Conservation (phyloP, 495 filamentous ascomycete species). For the Hypoxylon subgilvum region DNA sequence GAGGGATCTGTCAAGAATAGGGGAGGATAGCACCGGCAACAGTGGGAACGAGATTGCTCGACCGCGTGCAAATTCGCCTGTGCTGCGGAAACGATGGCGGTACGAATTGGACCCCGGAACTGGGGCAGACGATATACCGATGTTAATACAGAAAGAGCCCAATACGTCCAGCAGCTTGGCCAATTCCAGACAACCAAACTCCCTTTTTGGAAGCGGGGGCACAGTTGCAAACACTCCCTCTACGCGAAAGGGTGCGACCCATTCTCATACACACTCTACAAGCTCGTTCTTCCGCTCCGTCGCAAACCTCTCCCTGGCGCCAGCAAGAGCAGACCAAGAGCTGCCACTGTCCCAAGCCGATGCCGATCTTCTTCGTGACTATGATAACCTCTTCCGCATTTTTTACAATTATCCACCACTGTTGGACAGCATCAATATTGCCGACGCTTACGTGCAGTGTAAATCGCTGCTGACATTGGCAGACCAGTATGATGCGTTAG, state of each 20-base stretch:
- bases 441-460: slow-evolving; percentile 88
- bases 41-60: slow-evolving; percentile 30
- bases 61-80: slow-evolving; percentile 31
- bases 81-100: slow-evolving; percentile 71
- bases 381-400: slow-evolving; percentile 89
- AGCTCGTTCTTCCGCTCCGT: slow-evolving; percentile 85
- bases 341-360: slow-evolving; percentile 57
- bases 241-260: slow-evolving; percentile 47
- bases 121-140: slow-evolving; percentile 78
- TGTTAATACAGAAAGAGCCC: slow-evolving; percentile 78
- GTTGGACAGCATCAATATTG: slow-evolving; percentile 83
- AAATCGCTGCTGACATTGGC: slow-evolving; percentile 82
- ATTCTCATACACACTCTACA: slow-evolving; percentile 61
- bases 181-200: slow-evolving; percentile 36
- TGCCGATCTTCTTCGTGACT: slow-evolving; percentile 79
- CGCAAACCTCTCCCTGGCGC: slow-evolving; percentile 71
- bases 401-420: slow-evolving; percentile 89
- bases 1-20: slow-evolving; percentile 59
- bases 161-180: slow-evolving; percentile 21
- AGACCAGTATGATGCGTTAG: slow-evolving; percentile 89
- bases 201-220: slow-evolving; percentile 51
- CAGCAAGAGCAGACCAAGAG: slow-evolving; percentile 38
- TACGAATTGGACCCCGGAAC: slow-evolving; percentile 84
- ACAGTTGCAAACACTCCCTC: slow-evolving; percentile 31
- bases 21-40: slow-evolving; percentile 57